Conservation (phyloP, 1,284 basidiomycete genomes). For the Dichomitus squalens region DNA sequence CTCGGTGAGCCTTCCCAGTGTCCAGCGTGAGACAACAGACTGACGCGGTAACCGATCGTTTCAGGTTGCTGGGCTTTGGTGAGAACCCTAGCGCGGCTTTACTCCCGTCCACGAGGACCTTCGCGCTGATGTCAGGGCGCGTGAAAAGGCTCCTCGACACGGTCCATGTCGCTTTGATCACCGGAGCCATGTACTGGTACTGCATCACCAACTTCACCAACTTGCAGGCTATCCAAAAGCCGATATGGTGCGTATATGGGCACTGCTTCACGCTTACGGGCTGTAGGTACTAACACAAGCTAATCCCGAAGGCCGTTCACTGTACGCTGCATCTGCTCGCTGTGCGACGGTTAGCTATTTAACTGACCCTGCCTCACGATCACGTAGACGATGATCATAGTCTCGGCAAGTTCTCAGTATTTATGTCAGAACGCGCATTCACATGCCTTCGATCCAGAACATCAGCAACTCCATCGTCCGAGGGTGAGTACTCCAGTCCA, state of each 20-base stretch:
- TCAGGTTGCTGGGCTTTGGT: constrained; percentile 23
- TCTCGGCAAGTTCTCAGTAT: constrained; percentile 15
- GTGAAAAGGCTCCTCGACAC: constrained; percentile 23
- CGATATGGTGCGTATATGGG: constrained; percentile 19
- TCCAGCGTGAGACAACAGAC: too few species aligned
- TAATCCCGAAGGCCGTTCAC: constrained; percentile 16
- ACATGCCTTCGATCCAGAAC: constrained; percentile 12
- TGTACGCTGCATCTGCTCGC: constrained; percentile 7
- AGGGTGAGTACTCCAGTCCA: constrained; percentile 21
- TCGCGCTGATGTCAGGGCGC: background rate
- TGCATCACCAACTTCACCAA: constrained; percentile 25
- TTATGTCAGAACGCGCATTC: background rate
- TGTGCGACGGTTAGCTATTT: background rate
- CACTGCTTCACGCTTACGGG: background rate
- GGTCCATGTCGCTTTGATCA: constrained; percentile 25
- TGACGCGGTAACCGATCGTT: background rate
- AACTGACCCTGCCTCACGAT: background rate
- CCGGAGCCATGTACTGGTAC: constrained; percentile 25
- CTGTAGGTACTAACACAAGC: background rate
- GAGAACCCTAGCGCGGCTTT: background rate
- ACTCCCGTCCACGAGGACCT: background rate
- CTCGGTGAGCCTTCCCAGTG: background rate
- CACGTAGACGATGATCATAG: constrained; percentile 25
- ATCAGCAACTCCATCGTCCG: constrained; percentile 28
- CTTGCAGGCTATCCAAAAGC: constrained; percentile 13